These are phyloP conservation scores for Plectosphaerella sp. DNA, from an alignment of 2,329 filamentous ascomycete species.

Conservation along the genomic window DNA sequence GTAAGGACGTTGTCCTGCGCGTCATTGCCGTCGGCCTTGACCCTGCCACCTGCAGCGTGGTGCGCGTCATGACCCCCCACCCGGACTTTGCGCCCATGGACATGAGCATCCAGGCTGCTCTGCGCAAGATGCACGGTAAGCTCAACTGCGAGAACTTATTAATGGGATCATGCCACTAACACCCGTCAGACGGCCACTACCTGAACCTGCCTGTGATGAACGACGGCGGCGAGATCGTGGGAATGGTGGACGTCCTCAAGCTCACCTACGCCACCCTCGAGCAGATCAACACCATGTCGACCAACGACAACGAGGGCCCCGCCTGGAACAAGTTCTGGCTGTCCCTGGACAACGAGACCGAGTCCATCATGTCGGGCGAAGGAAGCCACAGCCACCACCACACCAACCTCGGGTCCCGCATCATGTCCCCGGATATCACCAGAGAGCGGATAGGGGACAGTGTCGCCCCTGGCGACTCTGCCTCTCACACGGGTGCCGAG, in stretches of 20 bases:
- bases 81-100: slow-evolving; percentile 98
- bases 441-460: slow-evolving; percentile 74
- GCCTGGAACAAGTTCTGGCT: slow-evolving; percentile 99
- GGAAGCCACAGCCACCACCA: slow-evolving; percentile 67
- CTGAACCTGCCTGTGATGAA: slow-evolving; percentile 99
- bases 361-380: slow-evolving; percentile 93
- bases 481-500: slow-evolving; percentile 82
- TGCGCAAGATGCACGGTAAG: slow-evolving; percentile 99
- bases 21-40: slow-evolving; percentile 96
- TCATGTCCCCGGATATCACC: slow-evolving; percentile 75
- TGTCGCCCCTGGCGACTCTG: slow-evolving; percentile 88
- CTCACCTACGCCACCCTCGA: slow-evolving; percentile 96
- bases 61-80: slow-evolving; percentile 98
- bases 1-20: slow-evolving; percentile 96
- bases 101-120: slow-evolving; percentile 97
- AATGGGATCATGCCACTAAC: slow-evolving; percentile 10
- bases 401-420: slow-evolving; percentile 61
- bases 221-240: slow-evolving; percentile 91
- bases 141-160: too few species aligned
- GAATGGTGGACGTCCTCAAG: slow-evolving; percentile 98
- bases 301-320: slow-evolving; percentile 83
- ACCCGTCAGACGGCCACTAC: slow-evolving; percentile 83
- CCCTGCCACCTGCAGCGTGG: slow-evolving; percentile 91
- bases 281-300: slow-evolving; percentile 94
- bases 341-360: slow-evolving; percentile 88